These are phyloP conservation scores for Polyplosphaeria fusca DNA, from an alignment of 495 filamentous ascomycete genomes.

Conservation along the genomic window DNA sequence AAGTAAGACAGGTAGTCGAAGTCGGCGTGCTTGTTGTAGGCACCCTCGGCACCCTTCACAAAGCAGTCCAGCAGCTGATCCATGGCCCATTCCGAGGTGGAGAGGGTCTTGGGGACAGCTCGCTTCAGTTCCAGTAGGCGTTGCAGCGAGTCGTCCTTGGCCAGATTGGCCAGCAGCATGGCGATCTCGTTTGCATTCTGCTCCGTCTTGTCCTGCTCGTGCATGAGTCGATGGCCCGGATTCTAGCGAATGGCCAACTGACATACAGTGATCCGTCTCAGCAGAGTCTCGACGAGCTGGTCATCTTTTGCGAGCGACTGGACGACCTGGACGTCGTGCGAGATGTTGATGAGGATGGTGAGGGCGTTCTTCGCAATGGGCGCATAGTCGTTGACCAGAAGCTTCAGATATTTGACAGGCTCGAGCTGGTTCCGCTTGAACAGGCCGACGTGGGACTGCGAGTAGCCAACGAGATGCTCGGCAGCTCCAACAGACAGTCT, in stretches of 20 bases:
- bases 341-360: conserved; percentile 89
- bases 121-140: conserved; percentile 64
- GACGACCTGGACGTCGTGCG: conserved; percentile 70
- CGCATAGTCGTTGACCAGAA: conserved; percentile 80
- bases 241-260: conserved; percentile 17
- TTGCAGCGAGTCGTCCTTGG: conserved; percentile 70
- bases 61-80: conserved; percentile 95
- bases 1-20: conserved; percentile 92
- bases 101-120: conserved; percentile 56
- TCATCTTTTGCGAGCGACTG: conserved; percentile 73
- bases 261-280: conserved; percentile 74
- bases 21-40: conserved; percentile 79
- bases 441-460: conserved; percentile 67
- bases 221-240: neutral
- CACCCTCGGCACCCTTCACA: conserved; percentile 78
- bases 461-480: conserved; percentile 84
- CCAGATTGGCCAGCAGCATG: conserved; percentile 91
- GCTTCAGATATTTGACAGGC: conserved; percentile 82
- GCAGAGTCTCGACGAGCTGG: conserved; percentile 69
- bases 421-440: conserved; percentile 80
- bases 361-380: conserved; percentile 89
- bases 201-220: conserved; percentile 56
- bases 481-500: conserved; percentile 52
- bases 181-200: conserved; percentile 77
- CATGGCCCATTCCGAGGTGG: conserved; percentile 65